Conservation (phyloP, 768 basidiomycete species). For the Mycena kentingensis region DNA sequence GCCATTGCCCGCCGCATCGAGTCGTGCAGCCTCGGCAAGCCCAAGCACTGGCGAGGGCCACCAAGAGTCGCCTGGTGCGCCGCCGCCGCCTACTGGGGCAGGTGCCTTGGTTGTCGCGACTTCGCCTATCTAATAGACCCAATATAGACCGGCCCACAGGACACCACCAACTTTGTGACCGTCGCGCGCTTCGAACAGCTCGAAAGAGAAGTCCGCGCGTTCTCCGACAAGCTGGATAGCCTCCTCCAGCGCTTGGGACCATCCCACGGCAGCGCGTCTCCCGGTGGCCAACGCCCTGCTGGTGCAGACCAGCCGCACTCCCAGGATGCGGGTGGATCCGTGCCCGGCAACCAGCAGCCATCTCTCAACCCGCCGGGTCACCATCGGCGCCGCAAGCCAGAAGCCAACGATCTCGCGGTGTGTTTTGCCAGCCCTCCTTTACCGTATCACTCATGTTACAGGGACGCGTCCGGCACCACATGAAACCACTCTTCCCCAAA, state of each 20-base stretch:
- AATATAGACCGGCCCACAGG: neutral
- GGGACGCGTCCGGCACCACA: neutral
- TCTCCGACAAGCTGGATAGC: neutral
- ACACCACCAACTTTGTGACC: neutral
- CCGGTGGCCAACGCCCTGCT: too few relatives aligned
- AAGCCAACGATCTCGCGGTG: too few relatives aligned
- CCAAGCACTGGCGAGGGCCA: neutral
- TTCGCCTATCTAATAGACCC: neutral
- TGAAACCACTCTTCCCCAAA: neutral
- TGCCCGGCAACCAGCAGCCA: too few relatives aligned
- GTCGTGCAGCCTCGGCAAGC: neutral
- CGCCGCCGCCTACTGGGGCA: neutral
- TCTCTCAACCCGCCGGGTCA: too few relatives aligned
- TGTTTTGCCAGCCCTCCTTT: neutral
- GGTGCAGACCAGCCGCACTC: too few relatives aligned
- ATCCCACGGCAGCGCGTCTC: neutral
- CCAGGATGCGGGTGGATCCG: too few relatives aligned
- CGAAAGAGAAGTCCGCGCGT: neutral
- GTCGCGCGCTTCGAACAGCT: neutral
- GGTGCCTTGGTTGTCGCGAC: neutral
- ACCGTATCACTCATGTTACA: neutral
- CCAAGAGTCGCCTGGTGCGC: neutral
- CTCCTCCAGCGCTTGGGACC: neutral
- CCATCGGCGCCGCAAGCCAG: too few relatives aligned
- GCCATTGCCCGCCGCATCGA: neutral